Percentiles rank a stretch among this genome's conserved stretches.
phyloP scores from a whole-genome alignment of 1,139 yeast species.

The Magnusiomyces ingens region DNA sequence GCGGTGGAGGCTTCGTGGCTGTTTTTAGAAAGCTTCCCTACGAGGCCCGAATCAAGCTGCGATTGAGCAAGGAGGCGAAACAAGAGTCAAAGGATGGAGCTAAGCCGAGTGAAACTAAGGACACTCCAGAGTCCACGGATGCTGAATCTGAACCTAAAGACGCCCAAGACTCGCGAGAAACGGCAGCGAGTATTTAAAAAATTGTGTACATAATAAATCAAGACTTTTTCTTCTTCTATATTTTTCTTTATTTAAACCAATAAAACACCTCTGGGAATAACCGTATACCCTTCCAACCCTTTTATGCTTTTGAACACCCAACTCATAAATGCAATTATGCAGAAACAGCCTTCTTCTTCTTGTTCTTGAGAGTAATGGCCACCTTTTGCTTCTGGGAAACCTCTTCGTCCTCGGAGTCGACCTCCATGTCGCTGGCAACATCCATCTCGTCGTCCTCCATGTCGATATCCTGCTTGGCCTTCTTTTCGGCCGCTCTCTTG shows the following conservation, averaged over 20 bases:
- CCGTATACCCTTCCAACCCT: too few relatives aligned
- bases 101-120: conserved; percentile 1
- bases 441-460: conserved; percentile 42
- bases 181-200: too few relatives aligned
- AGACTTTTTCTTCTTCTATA: too few relatives aligned
- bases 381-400: conserved; percentile 53
- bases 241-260: too few relatives aligned
- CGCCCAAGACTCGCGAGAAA: not conserved
- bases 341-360: conserved; percentile 31
- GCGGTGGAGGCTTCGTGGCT: conserved; percentile 43
- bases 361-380: conserved; percentile 67
- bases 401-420: conserved; percentile 36
- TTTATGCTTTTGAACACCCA: too few relatives aligned
- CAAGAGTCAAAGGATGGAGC: conserved; percentile 3
- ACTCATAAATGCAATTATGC: not conserved
- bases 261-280: too few relatives aligned
- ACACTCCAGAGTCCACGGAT: not conserved
- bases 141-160: not conserved
- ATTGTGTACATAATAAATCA: too few relatives aligned
- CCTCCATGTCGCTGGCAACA: conserved; percentile 39
- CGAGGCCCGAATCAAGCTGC: not conserved
- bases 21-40: conserved; percentile 27
- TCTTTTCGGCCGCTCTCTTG: conserved; percentile 70
- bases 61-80: not conserved
- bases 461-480: conserved; percentile 51